phyloP scores from a whole-genome alignment of 345 rosid genomes.

The Gossypium sturtianum region DNA sequence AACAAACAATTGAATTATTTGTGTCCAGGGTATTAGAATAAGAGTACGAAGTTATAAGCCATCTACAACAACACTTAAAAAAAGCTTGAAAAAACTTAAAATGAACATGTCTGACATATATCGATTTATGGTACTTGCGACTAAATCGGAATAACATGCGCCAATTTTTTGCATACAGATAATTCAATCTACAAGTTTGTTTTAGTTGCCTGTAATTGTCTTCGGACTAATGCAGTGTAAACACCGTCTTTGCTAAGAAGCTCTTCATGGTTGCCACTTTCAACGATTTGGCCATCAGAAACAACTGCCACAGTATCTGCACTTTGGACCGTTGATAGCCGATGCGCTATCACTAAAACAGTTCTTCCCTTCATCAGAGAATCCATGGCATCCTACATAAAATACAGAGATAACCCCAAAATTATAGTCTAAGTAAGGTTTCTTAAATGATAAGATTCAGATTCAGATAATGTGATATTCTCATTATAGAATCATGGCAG shows the following conservation, averaged over 20 bases:
- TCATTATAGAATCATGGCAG: background rate
- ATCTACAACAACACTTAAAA: too few relatives aligned
- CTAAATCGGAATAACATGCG: too few relatives aligned
- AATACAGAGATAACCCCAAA: background rate
- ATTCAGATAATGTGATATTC: background rate
- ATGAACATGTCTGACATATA: too few relatives aligned
- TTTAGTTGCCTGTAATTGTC: slow-evolving; percentile 26
- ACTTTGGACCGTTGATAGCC: slow-evolving; percentile 78
- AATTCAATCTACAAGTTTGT: slow-evolving; percentile 1
- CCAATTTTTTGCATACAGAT: too few relatives aligned
- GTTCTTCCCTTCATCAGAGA: slow-evolving; percentile 92
- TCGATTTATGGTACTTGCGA: too few relatives aligned
- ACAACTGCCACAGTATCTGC: slow-evolving; percentile 80
- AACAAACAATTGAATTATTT: too few relatives aligned
- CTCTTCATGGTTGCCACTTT: slow-evolving; percentile 39
- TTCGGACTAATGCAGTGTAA: slow-evolving; percentile 31
- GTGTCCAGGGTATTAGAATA: too few relatives aligned
- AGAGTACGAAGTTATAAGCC: too few relatives aligned
- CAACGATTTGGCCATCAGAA: slow-evolving; percentile 74
- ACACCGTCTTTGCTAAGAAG: slow-evolving; percentile 44
- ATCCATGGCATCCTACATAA: slow-evolving; percentile 91
- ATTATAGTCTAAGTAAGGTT: too few relatives aligned
- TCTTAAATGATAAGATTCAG: background rate
- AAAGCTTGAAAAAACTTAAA: too few relatives aligned
- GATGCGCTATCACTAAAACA: slow-evolving; percentile 88